Evolutionary conservation across 331 rosid genomes (phyloP).

Genomic region (Malus hybrid): DNA sequence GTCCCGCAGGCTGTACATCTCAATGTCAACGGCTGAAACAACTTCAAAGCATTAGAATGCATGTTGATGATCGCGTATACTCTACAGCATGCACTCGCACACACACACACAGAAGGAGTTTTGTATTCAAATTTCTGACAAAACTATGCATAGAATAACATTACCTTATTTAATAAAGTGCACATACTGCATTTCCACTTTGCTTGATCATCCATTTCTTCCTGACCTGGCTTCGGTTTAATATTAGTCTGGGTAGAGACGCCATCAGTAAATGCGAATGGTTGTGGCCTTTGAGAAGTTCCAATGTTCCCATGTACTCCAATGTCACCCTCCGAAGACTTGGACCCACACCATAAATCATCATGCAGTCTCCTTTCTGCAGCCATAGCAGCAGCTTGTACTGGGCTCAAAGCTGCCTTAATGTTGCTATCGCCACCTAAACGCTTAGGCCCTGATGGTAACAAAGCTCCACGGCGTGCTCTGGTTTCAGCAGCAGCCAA

Average conservation of each 20-base stretch:
- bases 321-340: constrained; percentile 19
- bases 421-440: constrained; percentile 47
- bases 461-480: constrained; percentile 32
- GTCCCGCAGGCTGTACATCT: constrained; percentile 43
- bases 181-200: constrained; percentile 28
- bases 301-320: constrained; percentile 10
- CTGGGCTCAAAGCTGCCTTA: constrained; percentile 43
- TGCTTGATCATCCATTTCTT: constrained; percentile 16
- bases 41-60: too few relatives aligned
- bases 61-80: too few relatives aligned
- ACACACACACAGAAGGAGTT: too few relatives aligned
- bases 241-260: constrained; percentile 14
- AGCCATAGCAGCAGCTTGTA: constrained; percentile 64
- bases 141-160: too few relatives aligned
- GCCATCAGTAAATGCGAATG: background rate
- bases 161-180: constrained; percentile 44
- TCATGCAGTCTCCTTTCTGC: constrained; percentile 55
- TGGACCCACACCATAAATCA: constrained; percentile 62
- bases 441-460: constrained; percentile 53
- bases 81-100: too few relatives aligned
- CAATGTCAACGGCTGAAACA: constrained; percentile 31
- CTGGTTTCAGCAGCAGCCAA: constrained; percentile 54
- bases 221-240: constrained; percentile 7
- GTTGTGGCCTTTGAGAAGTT: constrained; percentile 23
- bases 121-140: too few relatives aligned